phyloP scores from a whole-genome alignment of 768 basidiomycete species.

The Russula compacta region DNA sequence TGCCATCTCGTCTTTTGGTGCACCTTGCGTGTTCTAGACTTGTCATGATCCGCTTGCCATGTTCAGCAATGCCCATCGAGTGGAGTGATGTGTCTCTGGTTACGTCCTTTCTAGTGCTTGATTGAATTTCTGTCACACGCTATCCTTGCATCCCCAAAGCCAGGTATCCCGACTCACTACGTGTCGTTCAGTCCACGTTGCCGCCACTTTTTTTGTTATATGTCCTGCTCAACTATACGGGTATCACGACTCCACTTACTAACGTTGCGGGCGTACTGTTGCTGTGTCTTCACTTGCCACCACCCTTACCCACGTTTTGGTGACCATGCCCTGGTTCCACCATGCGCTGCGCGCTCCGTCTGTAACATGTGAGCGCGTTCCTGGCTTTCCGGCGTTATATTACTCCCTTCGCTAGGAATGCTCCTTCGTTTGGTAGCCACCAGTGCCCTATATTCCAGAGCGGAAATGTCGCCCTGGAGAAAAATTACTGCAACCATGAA shows the following conservation, averaged over 20 bases:
- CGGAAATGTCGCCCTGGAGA: background rate
- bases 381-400: background rate
- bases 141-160: background rate
- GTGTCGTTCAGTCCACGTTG: background rate
- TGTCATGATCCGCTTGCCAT: background rate
- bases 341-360: conserved; percentile 6
- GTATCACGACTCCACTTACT: background rate
- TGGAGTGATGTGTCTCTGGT: too few species aligned
- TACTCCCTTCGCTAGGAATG: background rate
- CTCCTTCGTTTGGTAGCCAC: background rate
- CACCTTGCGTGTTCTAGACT: background rate
- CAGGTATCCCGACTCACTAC: too few species aligned
- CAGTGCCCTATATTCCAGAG: background rate
- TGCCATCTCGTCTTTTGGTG: background rate
- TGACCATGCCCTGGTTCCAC: background rate
- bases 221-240: background rate
- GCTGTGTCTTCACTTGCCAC: background rate
- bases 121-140: background rate
- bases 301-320: background rate
- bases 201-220: background rate
- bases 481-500: background rate
- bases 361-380: conserved; percentile 5
- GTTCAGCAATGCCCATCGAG: background rate
- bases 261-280: background rate
- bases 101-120: background rate